These are phyloP conservation scores for Xylaria sp. DNA, from an alignment of 2,329 filamentous ascomycete genomes.

Conservation along the genomic window DNA sequence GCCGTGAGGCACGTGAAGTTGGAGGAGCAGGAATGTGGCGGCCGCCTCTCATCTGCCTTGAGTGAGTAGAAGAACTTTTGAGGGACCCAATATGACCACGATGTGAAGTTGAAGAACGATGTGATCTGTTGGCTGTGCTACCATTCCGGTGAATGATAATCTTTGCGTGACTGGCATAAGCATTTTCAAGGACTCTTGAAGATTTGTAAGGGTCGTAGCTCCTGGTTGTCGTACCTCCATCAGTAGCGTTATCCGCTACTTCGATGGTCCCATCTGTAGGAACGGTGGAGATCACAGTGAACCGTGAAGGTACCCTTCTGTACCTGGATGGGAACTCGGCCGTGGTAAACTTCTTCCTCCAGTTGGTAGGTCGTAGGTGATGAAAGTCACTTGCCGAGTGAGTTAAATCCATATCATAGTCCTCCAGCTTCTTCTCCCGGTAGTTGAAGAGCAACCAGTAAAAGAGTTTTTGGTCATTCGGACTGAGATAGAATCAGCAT, in stretches of 20 bases:
- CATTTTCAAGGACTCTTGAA: slow-evolving; percentile 63
- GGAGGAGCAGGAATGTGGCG: slow-evolving; percentile 48
- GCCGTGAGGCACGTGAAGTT: slow-evolving; percentile 51
- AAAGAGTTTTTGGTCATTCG: slow-evolving; percentile 93
- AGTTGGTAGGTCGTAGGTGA: slow-evolving; percentile 71
- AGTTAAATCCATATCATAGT: slow-evolving; percentile 83
- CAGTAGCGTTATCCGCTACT: slow-evolving; percentile 48
- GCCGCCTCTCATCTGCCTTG: slow-evolving; percentile 38
- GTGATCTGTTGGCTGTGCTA: slow-evolving; percentile 47
- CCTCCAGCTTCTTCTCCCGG: slow-evolving; percentile 84
- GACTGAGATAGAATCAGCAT: slow-evolving; percentile 59
- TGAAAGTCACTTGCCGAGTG: slow-evolving; percentile 94
- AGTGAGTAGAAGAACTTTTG: slow-evolving; percentile 49
- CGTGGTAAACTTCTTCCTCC: slow-evolving; percentile 71
- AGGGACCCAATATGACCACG: slow-evolving; percentile 53
- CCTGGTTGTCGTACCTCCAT: slow-evolving; percentile 58
- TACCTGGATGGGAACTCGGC: slow-evolving; percentile 65
- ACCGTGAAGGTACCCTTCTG: slow-evolving; percentile 67
- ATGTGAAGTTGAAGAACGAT: slow-evolving; percentile 42
- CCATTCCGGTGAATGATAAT: slow-evolving; percentile 73
- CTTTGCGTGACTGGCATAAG: slow-evolving; percentile 70
- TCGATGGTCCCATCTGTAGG: slow-evolving; percentile 60
- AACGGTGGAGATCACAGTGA: slow-evolving; percentile 73
- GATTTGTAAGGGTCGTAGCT: slow-evolving; percentile 90
- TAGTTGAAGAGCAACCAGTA: slow-evolving; percentile 88